phyloP scores from a whole-genome alignment of 2,329 filamentous ascomycete species.

The Daldinia sp. region DNA sequence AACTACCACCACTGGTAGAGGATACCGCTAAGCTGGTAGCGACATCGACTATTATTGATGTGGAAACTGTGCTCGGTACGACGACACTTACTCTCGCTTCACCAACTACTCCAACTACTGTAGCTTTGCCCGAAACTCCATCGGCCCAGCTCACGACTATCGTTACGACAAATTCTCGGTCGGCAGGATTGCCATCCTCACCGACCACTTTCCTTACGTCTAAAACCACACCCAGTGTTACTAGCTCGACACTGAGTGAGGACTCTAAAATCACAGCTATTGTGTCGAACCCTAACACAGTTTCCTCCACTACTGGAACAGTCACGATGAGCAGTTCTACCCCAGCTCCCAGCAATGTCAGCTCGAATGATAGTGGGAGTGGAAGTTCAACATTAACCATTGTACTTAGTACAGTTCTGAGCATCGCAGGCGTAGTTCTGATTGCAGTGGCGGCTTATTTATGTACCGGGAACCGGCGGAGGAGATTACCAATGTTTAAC shows the following conservation, averaged over 20 bases:
- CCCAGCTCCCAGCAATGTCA: constrained; percentile 25
- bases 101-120: constrained; percentile 27
- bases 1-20: constrained; percentile 13
- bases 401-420: constrained; percentile 62
- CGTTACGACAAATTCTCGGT: constrained; percentile 30
- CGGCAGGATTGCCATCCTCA: constrained; percentile 17
- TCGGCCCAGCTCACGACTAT: constrained; percentile 33
- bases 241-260: constrained; percentile 23
- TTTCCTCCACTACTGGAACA: constrained; percentile 23
- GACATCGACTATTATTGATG: constrained; percentile 19
- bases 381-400: constrained; percentile 61
- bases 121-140: constrained; percentile 23
- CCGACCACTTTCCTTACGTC: constrained; percentile 38
- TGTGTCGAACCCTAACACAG: constrained; percentile 14
- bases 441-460: constrained; percentile 55
- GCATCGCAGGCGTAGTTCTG: constrained; percentile 59
- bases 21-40: constrained; percentile 10
- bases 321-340: constrained; percentile 31
- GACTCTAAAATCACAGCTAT: constrained; percentile 19
- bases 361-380: constrained; percentile 33
- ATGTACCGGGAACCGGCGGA: constrained; percentile 57
- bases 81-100: constrained; percentile 33
- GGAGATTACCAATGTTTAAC: constrained; percentile 59
- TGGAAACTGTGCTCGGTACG: constrained; percentile 19
- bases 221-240: constrained; percentile 15